phyloP scores from a whole-genome alignment of 345 rosid species.

The Bruguiera gymnorhiza region DNA sequence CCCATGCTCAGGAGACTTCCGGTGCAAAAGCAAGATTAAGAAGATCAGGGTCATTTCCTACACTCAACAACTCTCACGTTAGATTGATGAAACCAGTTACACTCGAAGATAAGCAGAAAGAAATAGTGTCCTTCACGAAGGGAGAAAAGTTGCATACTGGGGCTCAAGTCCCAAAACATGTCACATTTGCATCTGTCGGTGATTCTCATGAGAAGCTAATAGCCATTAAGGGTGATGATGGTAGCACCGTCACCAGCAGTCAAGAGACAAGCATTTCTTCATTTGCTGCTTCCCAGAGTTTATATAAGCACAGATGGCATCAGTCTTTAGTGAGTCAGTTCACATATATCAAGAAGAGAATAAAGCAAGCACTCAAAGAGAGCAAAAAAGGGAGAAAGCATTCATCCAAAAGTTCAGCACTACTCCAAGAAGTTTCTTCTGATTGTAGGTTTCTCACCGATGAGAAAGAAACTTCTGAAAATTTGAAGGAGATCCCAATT shows the following conservation, averaged over 20 bases:
- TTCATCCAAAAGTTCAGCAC: neutral
- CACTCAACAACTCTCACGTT: conserved; percentile 29
- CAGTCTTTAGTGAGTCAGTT: conserved; percentile 42
- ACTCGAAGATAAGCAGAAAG: conserved; percentile 68
- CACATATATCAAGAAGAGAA: conserved; percentile 52
- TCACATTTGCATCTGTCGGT: conserved; percentile 11
- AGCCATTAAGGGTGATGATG: conserved; percentile 8
- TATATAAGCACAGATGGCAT: conserved; percentile 49
- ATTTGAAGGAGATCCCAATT: neutral
- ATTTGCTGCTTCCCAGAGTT: conserved; percentile 12
- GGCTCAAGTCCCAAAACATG: conserved; percentile 13
- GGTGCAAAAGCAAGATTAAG: conserved; percentile 31
- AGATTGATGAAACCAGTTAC: conserved; percentile 41
- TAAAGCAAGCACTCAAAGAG: conserved; percentile 54
- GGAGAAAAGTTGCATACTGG: conserved; percentile 20
- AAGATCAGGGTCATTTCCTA: conserved; percentile 86
- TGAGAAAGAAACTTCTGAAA: conserved; percentile 19
- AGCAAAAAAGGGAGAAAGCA: conserved; percentile 27
- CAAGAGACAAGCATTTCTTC: conserved; percentile 31
- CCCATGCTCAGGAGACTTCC: conserved; percentile 35
- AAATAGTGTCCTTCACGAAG: conserved; percentile 56
- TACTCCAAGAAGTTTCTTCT: conserved; percentile 19
- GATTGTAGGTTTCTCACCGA: conserved; percentile 4
- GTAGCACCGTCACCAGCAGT: conserved; percentile 2
- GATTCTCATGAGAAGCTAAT: conserved; percentile 10